Evolutionary conservation across 352 stramenopile species (phyloP).

Genomic region (Saprolegnia diclina): DNA sequence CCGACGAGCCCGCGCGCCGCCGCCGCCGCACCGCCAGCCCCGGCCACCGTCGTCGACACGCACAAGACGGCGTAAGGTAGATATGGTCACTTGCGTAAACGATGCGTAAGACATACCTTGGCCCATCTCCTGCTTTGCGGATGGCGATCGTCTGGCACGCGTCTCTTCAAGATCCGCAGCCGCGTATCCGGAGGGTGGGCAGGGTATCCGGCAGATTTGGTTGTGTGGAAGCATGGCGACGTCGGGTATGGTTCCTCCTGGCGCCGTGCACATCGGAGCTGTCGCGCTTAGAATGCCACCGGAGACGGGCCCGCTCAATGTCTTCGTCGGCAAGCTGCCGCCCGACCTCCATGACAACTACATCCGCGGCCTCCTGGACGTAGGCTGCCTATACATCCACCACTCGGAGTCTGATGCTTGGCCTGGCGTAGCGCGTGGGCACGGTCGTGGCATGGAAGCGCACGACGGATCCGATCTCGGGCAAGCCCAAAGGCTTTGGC

Average conservation of each 20-base stretch:
- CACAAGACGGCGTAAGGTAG: not conserved
- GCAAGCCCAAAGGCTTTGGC: conserved; percentile 43
- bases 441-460: conserved; percentile 44
- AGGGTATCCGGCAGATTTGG: not conserved
- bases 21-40: no score
- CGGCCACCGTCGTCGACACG: not conserved
- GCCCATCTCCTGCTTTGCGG: no score
- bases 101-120: no score
- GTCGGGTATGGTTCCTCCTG: not conserved
- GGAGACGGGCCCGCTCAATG: conserved; percentile 35
- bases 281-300: not conserved
- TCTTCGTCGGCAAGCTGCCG: conserved; percentile 54
- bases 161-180: not conserved
- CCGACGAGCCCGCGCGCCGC: not conserved
- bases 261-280: not conserved
- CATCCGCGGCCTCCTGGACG: conserved; percentile 50
- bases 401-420: not conserved
- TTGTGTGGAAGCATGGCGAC: not conserved
- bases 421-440: conserved; percentile 19
- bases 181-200: no score
- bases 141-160: no score
- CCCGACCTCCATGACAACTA: conserved; percentile 47
- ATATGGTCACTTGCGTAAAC: no score
- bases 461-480: conserved; percentile 39
- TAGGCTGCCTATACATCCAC: conserved; percentile 16